phyloP scores from a whole-genome alignment of 257 asterid species.

The Petunia axillaris region DNA sequence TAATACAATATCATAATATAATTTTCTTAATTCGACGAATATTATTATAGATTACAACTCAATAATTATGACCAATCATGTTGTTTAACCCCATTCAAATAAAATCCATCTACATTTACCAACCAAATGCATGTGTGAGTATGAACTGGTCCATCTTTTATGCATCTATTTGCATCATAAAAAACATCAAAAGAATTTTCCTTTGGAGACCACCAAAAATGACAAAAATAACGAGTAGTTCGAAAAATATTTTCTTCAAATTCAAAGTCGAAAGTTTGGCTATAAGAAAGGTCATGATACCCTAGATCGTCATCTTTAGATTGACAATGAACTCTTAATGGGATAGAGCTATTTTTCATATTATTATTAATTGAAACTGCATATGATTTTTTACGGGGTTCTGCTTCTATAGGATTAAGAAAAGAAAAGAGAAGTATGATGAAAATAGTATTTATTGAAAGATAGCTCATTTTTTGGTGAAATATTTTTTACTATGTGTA shows the following conservation, averaged over 20 bases:
- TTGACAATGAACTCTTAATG: constrained; percentile 1
- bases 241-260: background rate
- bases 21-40: background rate
- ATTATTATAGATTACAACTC: background rate
- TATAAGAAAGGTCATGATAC: background rate
- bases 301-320: background rate
- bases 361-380: background rate
- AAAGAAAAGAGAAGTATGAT: background rate
- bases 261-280: background rate
- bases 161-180: background rate
- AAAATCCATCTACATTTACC: background rate
- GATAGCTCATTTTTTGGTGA: background rate
- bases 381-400: background rate
- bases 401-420: background rate
- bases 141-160: background rate
- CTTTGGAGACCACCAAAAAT: constrained; percentile 23
- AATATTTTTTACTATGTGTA: background rate
- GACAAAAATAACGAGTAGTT: constrained; percentile 9
- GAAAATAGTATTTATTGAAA: background rate
- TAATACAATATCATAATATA: background rate
- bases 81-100: background rate
- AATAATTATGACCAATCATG: background rate
- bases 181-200: background rate
- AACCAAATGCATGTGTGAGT: constrained; percentile 3
- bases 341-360: background rate